Percentiles rank a stretch among this genome's conserved stretches.
phyloP scores from a whole-genome alignment of 2,329 filamentous ascomycete species.

The Coleophoma eucalyptorum region DNA sequence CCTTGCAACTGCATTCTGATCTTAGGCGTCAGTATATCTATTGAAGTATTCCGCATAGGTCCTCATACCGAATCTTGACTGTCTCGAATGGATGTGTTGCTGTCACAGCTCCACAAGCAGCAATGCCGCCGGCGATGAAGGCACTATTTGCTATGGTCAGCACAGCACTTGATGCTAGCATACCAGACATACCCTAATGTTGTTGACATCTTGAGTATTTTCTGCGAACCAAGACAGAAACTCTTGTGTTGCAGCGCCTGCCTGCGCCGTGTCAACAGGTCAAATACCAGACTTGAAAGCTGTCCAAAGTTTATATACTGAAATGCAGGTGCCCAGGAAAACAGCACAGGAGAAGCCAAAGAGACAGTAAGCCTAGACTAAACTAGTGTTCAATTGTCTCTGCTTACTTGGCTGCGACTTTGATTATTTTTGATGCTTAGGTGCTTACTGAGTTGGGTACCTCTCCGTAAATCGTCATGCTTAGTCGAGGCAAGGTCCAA shows the following conservation, averaged over 20 bases:
- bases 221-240: conserved; percentile 15
- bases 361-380: too few species aligned
- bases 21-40: conserved; percentile 6
- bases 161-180: too few species aligned
- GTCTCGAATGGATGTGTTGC: conserved; percentile 98
- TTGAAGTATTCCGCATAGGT: not conserved
- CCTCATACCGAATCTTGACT: conserved; percentile 86
- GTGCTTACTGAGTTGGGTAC: not conserved
- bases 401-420: not conserved
- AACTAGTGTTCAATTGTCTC: too few species aligned
- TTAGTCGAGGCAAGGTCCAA: not conserved
- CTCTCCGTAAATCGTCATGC: not conserved
- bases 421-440: not conserved
- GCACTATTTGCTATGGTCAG: conserved; percentile 42
- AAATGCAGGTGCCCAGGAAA: not conserved
- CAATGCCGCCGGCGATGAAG: conserved; percentile 94
- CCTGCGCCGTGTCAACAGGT: conserved; percentile 5
- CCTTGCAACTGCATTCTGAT: conserved; percentile 88
- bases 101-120: conserved; percentile 94
- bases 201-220: conserved; percentile 42
- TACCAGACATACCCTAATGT: conserved; percentile 39
- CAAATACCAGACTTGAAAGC: not conserved
- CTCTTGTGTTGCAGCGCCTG: conserved; percentile 11
- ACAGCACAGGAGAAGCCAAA: not conserved
- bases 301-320: not conserved